Evolutionary conservation across 495 filamentous ascomycete genomes (phyloP), one percentile per base, ranked within the genome.

Genomic region (Daldinia caldariorum): DNA sequence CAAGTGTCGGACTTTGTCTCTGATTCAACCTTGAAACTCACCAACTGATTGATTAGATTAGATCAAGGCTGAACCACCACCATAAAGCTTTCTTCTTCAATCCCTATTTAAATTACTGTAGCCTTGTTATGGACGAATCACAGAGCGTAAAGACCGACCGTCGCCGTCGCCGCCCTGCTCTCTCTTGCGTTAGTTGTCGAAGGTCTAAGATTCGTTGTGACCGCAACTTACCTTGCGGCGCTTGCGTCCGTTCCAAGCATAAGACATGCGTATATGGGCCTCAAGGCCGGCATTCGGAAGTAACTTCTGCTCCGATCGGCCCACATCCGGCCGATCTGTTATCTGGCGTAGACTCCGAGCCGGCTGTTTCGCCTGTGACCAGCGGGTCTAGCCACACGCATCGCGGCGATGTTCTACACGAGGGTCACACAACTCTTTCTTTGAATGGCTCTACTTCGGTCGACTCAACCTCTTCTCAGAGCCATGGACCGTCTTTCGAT

Each of bases 171-270:
- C 75, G 81, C 6, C 82, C 81, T 4, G 80, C 83, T 22, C 75
- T 82, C 29, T 84, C 85, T 2, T 87, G 84, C 69, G 75, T 85
- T 37, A 84, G 83, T 57, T 87, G 85, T 71, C 74, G 83, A 12
- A 85, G 79, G 10, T 83, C 84, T 54, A 88, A 87, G 74, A 84
- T 88, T 62, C 85, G 82, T 41, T 88, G 85, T 75, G 84, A 87
- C 62, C 82, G 81, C 60, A 80, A 79, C 47, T 70, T 81, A 38
- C 86, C 84, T 7, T 88, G 85, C 68, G 74, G 77, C 16, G 83
- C 83, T 60, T 87, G 86, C 67, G 75, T 84, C 54, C 75, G 79
- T 66, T 80, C 78, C 58, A 80, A 80, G 69, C 80, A 78, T 26
- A 75, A 78, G 59, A 82, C 81, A 18, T 85, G 82, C 74, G 79